Evolutionary conservation across 2,329 filamentous ascomycete genomes (phyloP), one percentile per base, ranked within the genome.

Genomic region (Arthroderma uncinatum): DNA sequence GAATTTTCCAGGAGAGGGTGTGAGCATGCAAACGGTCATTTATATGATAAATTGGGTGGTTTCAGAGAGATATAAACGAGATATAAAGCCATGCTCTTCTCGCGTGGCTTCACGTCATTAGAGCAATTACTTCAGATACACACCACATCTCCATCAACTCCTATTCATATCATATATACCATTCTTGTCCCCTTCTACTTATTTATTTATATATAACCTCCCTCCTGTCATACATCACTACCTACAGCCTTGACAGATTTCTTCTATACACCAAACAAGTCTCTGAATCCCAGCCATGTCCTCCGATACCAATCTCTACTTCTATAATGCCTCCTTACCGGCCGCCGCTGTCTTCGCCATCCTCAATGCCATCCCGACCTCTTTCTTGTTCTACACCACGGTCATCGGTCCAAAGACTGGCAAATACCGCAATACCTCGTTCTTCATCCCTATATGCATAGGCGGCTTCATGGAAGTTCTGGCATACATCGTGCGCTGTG

Each of bases 401-500:
- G 56, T 74, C 39, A 62, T 76, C 61, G 70, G 68, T 34, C 71
- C 77, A 52, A 67, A 70, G 14, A 70, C 71, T 1, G 73, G 69
- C 63, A 60, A 55, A 54, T 63, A 60, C 58, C 44, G 54, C 55
- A 58, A 64, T 54, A 58, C 61, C 56, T 62, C 62, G 19, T 77
- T 71, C 65, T 78, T 78, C 60, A 65, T 72, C 36, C 71, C 70
- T 9, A 70, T 77, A 0, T 69, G 74, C 2, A 65, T 78, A 47
- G 76, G 74, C 6, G 70, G 71, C 1, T 60, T 64, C 2, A 61
- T 76, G 37, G 74, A 78, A 61, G 71, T 78, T 1, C 70, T 62
- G 2, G 75, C 71, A 2, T 78, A 78, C 61, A 65, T 64, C 19
- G 60, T 71, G 19, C 70, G 74, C 14, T 65, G 67, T 12, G 69